Conservation (phyloP, 2,329 filamentous ascomycete genomes). For the Alternaria infectoria region DNA sequence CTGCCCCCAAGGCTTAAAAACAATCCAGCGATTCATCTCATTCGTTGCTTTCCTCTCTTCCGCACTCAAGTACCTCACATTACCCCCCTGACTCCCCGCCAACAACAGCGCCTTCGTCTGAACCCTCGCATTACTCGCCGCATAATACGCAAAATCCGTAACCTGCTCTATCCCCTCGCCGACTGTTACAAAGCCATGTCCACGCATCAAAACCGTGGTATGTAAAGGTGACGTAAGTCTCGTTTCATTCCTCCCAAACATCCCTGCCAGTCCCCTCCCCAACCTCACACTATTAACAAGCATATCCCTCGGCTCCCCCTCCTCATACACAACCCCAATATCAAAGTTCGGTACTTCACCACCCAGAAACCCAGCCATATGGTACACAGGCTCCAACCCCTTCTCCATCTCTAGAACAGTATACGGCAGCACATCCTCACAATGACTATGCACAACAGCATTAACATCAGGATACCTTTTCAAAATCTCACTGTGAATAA, state of each 20-base stretch:
- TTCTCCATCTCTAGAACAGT: background rate
- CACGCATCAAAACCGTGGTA: conserved; percentile 45
- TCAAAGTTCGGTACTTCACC: conserved; percentile 32
- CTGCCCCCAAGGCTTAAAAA: conserved; percentile 47
- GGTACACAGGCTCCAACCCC: conserved; percentile 15
- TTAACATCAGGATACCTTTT: conserved; percentile 53
- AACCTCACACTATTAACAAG: conserved; percentile 29
- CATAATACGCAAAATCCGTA: conserved; percentile 49
- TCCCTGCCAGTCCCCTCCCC: conserved; percentile 28
- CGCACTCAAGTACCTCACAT: conserved; percentile 33
- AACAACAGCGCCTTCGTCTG: conserved; percentile 43
- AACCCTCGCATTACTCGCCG: conserved; percentile 42
- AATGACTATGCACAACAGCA: conserved; percentile 53
- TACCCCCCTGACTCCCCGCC: conserved; percentile 14
- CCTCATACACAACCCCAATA: conserved; percentile 20
- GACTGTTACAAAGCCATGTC: conserved; percentile 49
- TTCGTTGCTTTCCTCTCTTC: conserved; percentile 44
- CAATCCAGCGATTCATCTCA: conserved; percentile 39
- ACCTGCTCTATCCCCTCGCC: conserved; percentile 46
- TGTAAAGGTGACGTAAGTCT: conserved; percentile 30
- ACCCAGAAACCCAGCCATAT: conserved; percentile 49
- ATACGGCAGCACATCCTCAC: conserved; percentile 52
- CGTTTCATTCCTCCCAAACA: conserved; percentile 25
- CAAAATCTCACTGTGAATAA: conserved; percentile 55
- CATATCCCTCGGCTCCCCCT: conserved; percentile 25